These are phyloP conservation scores for Trametes meyenii DNA, from an alignment of 768 basidiomycete genomes.

Conservation along the genomic window DNA sequence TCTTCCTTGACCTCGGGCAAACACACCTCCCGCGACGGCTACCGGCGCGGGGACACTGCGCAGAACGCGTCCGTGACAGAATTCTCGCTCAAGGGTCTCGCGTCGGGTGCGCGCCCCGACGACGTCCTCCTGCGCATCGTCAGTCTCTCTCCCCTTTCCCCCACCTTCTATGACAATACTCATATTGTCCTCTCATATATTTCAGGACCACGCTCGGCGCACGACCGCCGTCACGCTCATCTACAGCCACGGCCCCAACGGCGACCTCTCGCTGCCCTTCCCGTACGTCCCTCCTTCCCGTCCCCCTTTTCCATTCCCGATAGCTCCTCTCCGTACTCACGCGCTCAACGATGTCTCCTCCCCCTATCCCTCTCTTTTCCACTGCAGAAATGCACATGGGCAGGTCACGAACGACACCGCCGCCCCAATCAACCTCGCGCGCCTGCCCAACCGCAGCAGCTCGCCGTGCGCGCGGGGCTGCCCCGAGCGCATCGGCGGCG, in stretches of 20 bases:
- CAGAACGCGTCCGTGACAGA: background rate
- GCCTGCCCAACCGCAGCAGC: no score
- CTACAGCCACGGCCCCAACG: background rate
- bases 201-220: background rate
- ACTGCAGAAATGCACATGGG: background rate
- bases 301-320: background rate
- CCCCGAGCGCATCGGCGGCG: no score
- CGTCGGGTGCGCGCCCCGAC: background rate
- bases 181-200: background rate
- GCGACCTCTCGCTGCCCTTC: background rate
- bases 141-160: background rate
- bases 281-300: background rate
- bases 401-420: background rate
- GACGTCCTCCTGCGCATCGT: background rate
- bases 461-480: no score
- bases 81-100: background rate
- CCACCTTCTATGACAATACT: background rate
- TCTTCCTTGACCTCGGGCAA: no score
- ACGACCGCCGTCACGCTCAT: slow-evolving; percentile 3
- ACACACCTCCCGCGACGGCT: background rate
- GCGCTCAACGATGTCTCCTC: background rate
- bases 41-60: background rate
- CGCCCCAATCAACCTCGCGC: no score
- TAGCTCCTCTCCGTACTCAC: no score
- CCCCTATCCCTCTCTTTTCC: background rate